Conservation (phyloP, 2,329 filamentous ascomycete genomes). For the Onygena corvina region DNA sequence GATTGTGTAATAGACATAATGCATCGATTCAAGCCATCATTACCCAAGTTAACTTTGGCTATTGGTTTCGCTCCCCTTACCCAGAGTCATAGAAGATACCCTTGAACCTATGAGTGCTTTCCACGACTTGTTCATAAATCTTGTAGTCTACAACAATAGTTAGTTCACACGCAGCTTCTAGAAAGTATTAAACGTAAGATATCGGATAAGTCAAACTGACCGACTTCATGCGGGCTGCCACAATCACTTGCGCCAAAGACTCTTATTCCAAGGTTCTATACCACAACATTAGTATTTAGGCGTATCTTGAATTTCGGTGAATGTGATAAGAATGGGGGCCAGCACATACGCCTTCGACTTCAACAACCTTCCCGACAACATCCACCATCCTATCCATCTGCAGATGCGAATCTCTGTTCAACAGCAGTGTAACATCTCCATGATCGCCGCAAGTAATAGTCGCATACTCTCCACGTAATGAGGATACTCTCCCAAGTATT, state of each 20-base stretch:
- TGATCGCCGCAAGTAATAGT: conserved; percentile 58
- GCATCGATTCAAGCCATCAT: too few relatives aligned
- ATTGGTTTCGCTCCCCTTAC: too few relatives aligned
- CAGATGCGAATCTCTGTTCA: conserved; percentile 49
- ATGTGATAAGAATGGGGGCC: too few relatives aligned
- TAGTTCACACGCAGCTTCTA: neutral
- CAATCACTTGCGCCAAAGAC: conserved; percentile 34
- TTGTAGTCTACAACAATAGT: conserved; percentile 50
- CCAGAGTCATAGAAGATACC: conserved; percentile 57
- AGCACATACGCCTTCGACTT: conserved; percentile 28
- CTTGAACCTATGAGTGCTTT: conserved; percentile 70
- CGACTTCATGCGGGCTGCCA: conserved; percentile 30
- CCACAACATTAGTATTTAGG: neutral
- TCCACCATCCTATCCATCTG: conserved; percentile 37
- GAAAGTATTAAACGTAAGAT: neutral
- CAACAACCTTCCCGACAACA: conserved; percentile 36
- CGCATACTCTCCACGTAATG: conserved; percentile 69
- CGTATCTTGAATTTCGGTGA: neutral
- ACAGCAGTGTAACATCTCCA: conserved; percentile 59
- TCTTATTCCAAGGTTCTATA: conserved; percentile 30
- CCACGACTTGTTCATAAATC: conserved; percentile 66
- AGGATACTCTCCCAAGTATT: conserved; percentile 70
- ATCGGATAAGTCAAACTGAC: conserved; percentile 19
- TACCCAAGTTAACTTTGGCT: too few relatives aligned
- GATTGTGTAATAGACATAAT: too few relatives aligned